Evolutionary conservation across 140 eudicot genomes (phyloP).

Genomic region (Stevia rebaudiana): DNA sequence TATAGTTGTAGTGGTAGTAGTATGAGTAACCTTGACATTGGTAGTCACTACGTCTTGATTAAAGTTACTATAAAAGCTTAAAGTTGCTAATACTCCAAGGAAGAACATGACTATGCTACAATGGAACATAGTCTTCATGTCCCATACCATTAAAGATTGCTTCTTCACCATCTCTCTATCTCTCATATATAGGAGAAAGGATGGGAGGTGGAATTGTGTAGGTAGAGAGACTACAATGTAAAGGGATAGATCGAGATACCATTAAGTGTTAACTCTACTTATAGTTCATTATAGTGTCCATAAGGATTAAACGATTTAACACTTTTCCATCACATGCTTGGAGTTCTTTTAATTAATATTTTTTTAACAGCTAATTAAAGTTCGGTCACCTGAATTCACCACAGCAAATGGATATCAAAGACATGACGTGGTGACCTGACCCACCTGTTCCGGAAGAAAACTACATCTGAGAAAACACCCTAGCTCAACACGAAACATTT

Average conservation of each 20-base stretch:
- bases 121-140: slow-evolving; percentile 29
- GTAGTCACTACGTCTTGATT: slow-evolving; percentile 11
- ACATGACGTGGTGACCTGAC: too few species aligned
- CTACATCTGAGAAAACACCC: too few species aligned
- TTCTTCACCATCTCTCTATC: slow-evolving; percentile 34
- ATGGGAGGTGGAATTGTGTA: not conserved
- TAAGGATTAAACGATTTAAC: not conserved
- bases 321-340: slow-evolving; percentile 13
- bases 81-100: slow-evolving; percentile 27
- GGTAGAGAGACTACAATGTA: not conserved
- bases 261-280: not conserved
- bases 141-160: slow-evolving; percentile 27
- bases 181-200: not conserved
- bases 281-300: slow-evolving; percentile 10
- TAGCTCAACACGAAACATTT: too few species aligned
- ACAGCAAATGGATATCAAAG: too few species aligned
- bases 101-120: slow-evolving; percentile 29
- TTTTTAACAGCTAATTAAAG: too few species aligned
- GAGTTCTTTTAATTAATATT: not conserved
- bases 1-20: not conserved
- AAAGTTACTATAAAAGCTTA: slow-evolving; percentile 20
- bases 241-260: slow-evolving; percentile 3
- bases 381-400: too few species aligned
- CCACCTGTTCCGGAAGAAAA: too few species aligned
- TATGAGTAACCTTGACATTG: not conserved